phyloP scores from a whole-genome alignment of 306 rosid species.

The Malus asiatica region DNA sequence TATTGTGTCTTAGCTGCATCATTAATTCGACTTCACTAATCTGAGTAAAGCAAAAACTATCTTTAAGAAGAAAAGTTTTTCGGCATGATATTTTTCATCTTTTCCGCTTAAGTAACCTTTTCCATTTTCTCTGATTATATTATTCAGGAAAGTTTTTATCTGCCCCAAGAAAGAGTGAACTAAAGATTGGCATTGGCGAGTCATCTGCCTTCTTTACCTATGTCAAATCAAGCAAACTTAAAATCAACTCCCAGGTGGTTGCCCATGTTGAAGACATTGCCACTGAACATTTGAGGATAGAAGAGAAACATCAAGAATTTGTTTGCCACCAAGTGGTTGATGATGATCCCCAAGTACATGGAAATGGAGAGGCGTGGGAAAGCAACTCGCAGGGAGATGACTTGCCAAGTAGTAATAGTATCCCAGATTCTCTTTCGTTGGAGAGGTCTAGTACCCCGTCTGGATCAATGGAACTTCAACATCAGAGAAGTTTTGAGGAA shows the following conservation, averaged over 20 bases:
- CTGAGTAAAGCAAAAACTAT: not conserved
- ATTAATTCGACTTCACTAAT: not conserved
- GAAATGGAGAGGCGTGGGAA: constrained; percentile 56
- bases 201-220: constrained; percentile 93
- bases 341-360: constrained; percentile 34
- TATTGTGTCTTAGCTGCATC: not conserved
- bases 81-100: not conserved
- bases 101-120: not conserved
- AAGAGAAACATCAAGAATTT: constrained; percentile 35
- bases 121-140: constrained; percentile 5
- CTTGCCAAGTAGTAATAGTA: constrained; percentile 56
- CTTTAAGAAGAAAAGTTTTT: not conserved
- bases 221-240: constrained; percentile 47
- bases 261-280: constrained; percentile 28
- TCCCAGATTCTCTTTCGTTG: constrained; percentile 69
- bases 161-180: constrained; percentile 76
- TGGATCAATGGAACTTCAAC: constrained; percentile 45
- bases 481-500: constrained; percentile 41
- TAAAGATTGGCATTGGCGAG: constrained; percentile 89
- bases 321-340: constrained; percentile 27
- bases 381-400: constrained; percentile 58
- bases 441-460: constrained; percentile 86
- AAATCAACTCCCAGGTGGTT: constrained; percentile 43
- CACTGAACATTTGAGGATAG: constrained; percentile 28
- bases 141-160: constrained; percentile 45